Base-by-base conservation (phyloP, 495 filamentous ascomycete species). In the Podospora pseudoanserina region DNA sequence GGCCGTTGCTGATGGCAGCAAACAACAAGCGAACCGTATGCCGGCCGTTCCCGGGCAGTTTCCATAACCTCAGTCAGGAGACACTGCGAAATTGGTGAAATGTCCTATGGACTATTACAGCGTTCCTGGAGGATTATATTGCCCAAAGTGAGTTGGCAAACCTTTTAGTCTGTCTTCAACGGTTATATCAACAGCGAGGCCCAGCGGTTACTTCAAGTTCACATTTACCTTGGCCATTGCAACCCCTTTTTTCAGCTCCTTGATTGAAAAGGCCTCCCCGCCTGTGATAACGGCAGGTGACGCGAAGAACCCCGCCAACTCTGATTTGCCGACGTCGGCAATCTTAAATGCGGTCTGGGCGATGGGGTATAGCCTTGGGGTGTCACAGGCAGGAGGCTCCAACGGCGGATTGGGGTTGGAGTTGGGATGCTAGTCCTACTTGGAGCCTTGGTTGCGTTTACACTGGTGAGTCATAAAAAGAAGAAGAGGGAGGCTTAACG, bases 51-150 rank as follows among this genome's bases (percentile, higher is more conserved):
- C 71, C 5, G 74, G 74, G 15, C 34, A 67, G 9, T 71, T 75
- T 44, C 72, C 72, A 0, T 15, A 64, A 15, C 72, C 74, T 4
- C 70, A 67, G 7, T 62, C 26, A 16, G 56, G 67, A 19, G 67
- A 49, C 0, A 65, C 65, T 16, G 65, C 61, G 5, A 19, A n/a
- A 1, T 63, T 76, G 1, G 18, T 54, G 3, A 44, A 54, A 27
- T 76, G 74, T 39, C 74, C 74, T 4, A 65, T 70, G 1, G 72
- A 76, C 34, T 76, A 72, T 58, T 76, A 76, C 66, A 66, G 70
- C 11, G 72, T 76, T 9, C 71, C 70, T 2, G 69, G 70, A 4
- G 70, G 70, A 6, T 67, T 70, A 53, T 76, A 72, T 62, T 74
- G 74, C 63, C 72, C 74, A 0, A 74, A 72, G 73, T 74, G 63